Evolutionary conservation across 805 yeast species (phyloP), one percentile per base, ranked within the genome.

Genomic region (Torulaspora indica): DNA sequence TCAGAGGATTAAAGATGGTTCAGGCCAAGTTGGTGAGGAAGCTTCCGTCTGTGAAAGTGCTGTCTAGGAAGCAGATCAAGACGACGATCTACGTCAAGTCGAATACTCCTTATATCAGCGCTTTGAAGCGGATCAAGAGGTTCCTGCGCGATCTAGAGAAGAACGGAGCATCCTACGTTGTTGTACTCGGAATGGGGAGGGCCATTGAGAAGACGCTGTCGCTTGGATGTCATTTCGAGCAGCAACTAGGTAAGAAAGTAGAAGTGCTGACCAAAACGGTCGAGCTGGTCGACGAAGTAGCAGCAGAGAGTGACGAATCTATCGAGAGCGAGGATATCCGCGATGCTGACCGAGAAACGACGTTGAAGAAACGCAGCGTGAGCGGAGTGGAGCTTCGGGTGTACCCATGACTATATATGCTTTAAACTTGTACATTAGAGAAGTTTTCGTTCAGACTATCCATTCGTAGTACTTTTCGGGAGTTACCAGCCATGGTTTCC

Each of bases 171-270:
- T 67, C 68, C 22, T 76, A 69, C 56, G 71, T 87, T 6, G 69
- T 74, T 0, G 73, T 89, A 2, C 64, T 77, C 43, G 96, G 95
- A 0, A 80, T 86, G 83, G 96, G 96, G 1, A 73, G 71, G 44
- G 76, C 90, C 8, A 77, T 84, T 8, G 79, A 75, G 38, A 82
- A 76, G 54, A 78, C 82, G 0, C 48, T 84, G n/a, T 69, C 80
- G 10, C 49, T 89, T 1, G 95, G 78, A 0, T 60, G 78, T 22
- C 74, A 79, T 55, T 83, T 81, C 57, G 76, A 76, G 53, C 67
- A 66, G 12, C 73, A 75, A 27, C 66, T 72, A 32, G 72, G 74
- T 7, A 68, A 74, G 56, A 68, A 58, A 46, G 77, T 85, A 7
- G 87, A 83, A 9, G 55, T 85, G 1, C 60, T 64, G 23, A 88